phyloP scores from a whole-genome alignment of 768 basidiomycete species.

The Russula sp. region DNA sequence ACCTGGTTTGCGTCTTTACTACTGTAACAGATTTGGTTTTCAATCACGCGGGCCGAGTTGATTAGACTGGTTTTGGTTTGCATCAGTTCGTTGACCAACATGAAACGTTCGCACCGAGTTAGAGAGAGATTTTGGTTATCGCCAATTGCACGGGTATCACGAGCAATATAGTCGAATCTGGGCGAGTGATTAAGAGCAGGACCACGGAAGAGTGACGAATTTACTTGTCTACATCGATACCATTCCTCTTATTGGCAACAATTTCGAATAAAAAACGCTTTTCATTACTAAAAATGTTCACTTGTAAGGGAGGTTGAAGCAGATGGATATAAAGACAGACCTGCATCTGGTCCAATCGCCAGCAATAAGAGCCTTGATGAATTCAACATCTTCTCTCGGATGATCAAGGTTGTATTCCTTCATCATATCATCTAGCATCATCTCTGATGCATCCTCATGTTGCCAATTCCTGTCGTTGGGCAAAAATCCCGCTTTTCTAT shows the following conservation, averaged over 20 bases:
- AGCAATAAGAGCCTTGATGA: conserved; percentile 74
- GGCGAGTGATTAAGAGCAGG: not conserved
- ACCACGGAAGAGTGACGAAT: conserved; percentile 7
- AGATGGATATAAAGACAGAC: conserved; percentile 30
- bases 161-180: conserved; percentile 76
- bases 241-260: conserved; percentile 74
- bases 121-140: conserved; percentile 47
- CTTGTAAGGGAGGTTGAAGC: not conserved
- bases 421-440: conserved; percentile 73
- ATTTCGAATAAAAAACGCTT: conserved; percentile 79
- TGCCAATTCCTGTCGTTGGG: conserved; percentile 46
- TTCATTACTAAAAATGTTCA: conserved; percentile 28
- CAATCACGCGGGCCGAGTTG: conserved; percentile 65
- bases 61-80: conserved; percentile 46
- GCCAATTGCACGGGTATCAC: conserved; percentile 69
- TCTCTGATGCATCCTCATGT: conserved; percentile 73
- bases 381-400: conserved; percentile 39
- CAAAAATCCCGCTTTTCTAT: conserved; percentile 4
- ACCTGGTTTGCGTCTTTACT: conserved; percentile 76
- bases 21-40: conserved; percentile 70
- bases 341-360: conserved; percentile 47
- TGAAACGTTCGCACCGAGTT: conserved; percentile 32
- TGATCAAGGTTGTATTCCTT: conserved; percentile 47
- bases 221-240: conserved; percentile 83
- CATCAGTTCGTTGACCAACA: not conserved